Evolutionary conservation across 1,139 yeast genomes (phyloP), one percentile per base, ranked within the genome.

Genomic region (Taphrina pruni): DNA sequence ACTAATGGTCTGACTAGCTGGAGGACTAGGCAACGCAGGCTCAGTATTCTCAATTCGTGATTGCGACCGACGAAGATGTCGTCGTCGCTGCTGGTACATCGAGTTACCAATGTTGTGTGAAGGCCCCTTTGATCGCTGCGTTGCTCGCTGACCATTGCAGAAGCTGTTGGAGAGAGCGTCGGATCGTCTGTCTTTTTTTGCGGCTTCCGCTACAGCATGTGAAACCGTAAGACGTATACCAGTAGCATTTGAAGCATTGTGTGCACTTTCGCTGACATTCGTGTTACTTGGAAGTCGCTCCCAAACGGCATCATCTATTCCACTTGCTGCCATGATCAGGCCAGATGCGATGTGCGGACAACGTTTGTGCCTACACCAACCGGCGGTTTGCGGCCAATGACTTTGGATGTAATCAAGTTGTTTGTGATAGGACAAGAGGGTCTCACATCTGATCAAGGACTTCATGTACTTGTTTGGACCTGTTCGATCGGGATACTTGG

Each of bases 311-410:
- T 39, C 43, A 12, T 39, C 43, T 39, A 39, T 39, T 9, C 43
- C 43, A 39, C 43, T 39, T 9, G 43, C 43, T 39, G 43, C 43
- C 43, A 39, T 39, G 6, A 39, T 39, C 6, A 39, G 14, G 14
- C 43, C 43, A 39, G 43, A 39, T 39, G 14, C 43, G 14, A 39
- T 39, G 43, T 39, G 43, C 43, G 43, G 43, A 39, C 43, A 39
- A 39, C 43, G 43, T 12, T 39, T 39, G 43, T 39, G 43, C 43
- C 43, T 39, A 39, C 43, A 39, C 43, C 43, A 39, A 39, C 43
- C 43, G 14, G 14, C 14, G 11, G 43, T 39, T 39, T 39, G 43
- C 14, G 43, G 43, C 43, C 43, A 39, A 12, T 39, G 43, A 39
- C 43, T 39, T 39, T 39, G 43, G 11, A 39, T 39, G 43, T 39